Conservation (phyloP, 768 basidiomycete genomes). For the Tulasnella sp. region DNA sequence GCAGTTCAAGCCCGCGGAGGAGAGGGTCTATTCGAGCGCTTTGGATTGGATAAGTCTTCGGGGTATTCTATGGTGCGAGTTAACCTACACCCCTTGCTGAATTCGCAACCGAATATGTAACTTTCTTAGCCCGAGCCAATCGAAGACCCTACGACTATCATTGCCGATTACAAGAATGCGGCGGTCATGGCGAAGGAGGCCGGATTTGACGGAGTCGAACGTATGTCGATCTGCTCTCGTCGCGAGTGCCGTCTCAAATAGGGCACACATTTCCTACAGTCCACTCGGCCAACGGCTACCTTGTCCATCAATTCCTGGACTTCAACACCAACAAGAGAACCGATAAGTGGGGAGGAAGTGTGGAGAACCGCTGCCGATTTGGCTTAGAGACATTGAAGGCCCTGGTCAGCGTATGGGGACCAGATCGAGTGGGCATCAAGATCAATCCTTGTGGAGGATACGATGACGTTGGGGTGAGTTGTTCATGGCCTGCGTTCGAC, state of each 20-base stretch:
- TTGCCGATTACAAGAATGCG: constrained; percentile 50
- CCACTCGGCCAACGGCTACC: constrained; percentile 45
- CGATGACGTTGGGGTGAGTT: constrained; percentile 48
- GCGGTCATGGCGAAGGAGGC: constrained; percentile 55
- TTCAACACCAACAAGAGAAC: constrained; percentile 46
- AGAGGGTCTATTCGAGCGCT: constrained; percentile 8
- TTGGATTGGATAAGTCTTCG: constrained; percentile 4
- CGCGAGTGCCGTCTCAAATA: neutral
- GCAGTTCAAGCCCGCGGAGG: constrained; percentile 51
- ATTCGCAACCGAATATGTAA: neutral
- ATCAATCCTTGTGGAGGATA: constrained; percentile 52
- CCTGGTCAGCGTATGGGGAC: constrained; percentile 49
- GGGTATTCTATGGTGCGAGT: constrained; percentile 11
- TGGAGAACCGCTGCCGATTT: constrained; percentile 52
- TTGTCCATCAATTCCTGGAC: constrained; percentile 49
- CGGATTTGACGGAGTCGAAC: constrained; percentile 62
- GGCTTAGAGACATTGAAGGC: constrained; percentile 46
- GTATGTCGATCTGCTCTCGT: constrained; percentile 38
- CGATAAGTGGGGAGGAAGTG: constrained; percentile 52
- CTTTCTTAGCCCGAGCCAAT: constrained; percentile 43
- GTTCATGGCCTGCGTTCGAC: constrained; percentile 40
- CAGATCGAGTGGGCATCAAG: constrained; percentile 52
- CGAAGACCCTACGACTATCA: constrained; percentile 49
- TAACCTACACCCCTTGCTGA: neutral
- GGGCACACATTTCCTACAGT: constrained; percentile 31